Percentiles rank a stretch among this genome's conserved stretches.
Conservation (phyloP, 2,329 filamentous ascomycete species). For the Phialemoniopsis sp. region DNA sequence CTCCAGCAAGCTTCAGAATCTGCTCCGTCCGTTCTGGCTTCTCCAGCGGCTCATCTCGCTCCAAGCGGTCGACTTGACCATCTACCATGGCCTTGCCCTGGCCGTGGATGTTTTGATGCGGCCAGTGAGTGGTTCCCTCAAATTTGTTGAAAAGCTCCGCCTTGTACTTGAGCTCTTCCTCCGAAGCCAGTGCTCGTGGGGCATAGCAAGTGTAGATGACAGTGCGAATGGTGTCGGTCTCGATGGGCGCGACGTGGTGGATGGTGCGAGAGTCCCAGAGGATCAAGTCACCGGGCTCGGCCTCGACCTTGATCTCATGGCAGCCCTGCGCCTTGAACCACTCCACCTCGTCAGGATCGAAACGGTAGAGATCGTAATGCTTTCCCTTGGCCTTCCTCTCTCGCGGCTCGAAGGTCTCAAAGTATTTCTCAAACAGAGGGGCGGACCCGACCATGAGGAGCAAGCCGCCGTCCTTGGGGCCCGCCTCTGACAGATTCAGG, state of each 20-base stretch:
- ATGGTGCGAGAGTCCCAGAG: conserved; percentile 31
- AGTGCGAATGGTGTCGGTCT: background rate
- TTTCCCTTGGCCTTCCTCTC: conserved; percentile 17
- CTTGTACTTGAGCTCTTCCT: background rate
- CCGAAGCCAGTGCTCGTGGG: background rate
- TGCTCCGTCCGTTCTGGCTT: too few species aligned
- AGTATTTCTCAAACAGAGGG: conserved; percentile 11
- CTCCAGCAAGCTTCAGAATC: too few species aligned
- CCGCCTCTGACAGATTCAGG: conserved; percentile 4
- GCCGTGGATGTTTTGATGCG: too few species aligned
- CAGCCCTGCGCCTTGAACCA: conserved; percentile 11
- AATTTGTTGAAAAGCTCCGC: background rate
- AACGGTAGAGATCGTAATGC: conserved; percentile 11
- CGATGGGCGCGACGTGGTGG: background rate
- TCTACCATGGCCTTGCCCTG: too few species aligned
- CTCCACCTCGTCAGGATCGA: conserved; percentile 8
- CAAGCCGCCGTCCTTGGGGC: conserved; percentile 6
- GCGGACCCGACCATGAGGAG: conserved; percentile 1
- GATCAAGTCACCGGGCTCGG: conserved; percentile 27
- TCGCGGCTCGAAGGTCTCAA: too few species aligned
- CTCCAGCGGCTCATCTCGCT: too few species aligned
- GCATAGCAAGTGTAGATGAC: conserved; percentile 1
- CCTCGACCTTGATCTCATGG: conserved; percentile 18
- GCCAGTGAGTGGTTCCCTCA: too few species aligned
- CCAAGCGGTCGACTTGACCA: too few species aligned